phyloP scores from a whole-genome alignment of 352 stramenopile species.

The Globisporangium megalacanthum region DNA sequence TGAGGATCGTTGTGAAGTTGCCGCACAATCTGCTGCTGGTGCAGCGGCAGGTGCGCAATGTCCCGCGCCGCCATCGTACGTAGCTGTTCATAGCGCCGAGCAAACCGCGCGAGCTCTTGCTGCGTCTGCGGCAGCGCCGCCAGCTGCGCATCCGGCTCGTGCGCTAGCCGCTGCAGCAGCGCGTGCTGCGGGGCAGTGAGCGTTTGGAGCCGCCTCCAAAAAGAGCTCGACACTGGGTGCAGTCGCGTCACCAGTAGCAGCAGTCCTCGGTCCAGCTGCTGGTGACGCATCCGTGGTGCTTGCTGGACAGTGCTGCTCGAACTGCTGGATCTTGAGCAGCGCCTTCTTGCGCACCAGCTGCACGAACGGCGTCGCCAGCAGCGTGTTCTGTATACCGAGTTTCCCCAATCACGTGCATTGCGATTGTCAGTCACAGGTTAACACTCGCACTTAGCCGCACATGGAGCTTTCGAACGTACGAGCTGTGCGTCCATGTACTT shows the following conservation, averaged over 20 bases:
- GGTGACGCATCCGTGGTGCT: not conserved
- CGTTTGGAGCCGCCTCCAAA: constrained; percentile 14
- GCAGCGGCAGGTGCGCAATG: constrained; percentile 25
- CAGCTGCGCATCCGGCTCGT: constrained; percentile 28
- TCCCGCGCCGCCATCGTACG: constrained; percentile 24
- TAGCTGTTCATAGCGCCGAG: constrained; percentile 45
- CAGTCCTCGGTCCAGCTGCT: not conserved
- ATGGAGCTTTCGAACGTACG: constrained; percentile 13
- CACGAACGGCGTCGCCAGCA: constrained; percentile 48
- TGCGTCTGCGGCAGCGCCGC: constrained; percentile 29
- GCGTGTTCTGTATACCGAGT: constrained; percentile 22
- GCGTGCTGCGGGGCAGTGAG: constrained; percentile 29
- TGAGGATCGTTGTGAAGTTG: constrained; percentile 17
- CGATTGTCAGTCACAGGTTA: not conserved
- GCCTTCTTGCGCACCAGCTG: constrained; percentile 34
- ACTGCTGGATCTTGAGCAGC: constrained; percentile 38
- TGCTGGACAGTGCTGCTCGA: constrained; percentile 8
- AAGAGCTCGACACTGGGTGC: constrained; percentile 1
- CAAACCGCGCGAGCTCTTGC: constrained; percentile 46
- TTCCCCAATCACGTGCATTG: not conserved
- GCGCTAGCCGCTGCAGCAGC: constrained; percentile 34
- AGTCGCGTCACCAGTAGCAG: constrained; percentile 2
- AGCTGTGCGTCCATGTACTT: constrained; percentile 36
- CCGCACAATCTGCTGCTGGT: constrained; percentile 36
- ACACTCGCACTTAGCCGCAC: not conserved